phyloP scores from a whole-genome alignment of 345 rosid genomes.

The Rhodomyrtus tomentosa region DNA sequence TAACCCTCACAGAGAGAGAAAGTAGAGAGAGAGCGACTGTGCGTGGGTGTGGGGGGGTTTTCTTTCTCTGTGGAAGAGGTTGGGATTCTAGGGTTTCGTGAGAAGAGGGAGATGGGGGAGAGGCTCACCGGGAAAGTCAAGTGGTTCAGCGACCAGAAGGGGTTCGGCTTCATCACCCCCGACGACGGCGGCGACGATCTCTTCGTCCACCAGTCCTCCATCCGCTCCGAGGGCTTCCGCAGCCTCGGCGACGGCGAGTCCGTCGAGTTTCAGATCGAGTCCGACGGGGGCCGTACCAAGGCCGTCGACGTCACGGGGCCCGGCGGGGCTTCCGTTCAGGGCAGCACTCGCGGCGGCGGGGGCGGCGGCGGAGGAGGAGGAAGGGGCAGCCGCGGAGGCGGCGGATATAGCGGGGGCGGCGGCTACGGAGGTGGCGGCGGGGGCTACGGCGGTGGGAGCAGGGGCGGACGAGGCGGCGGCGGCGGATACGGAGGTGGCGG shows the following conservation, averaged over 20 bases:
- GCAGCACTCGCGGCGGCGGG: slow-evolving; percentile 37
- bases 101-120: slow-evolving; percentile 14
- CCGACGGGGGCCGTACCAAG: slow-evolving; percentile 46
- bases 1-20: background rate
- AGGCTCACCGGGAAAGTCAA: slow-evolving; percentile 57
- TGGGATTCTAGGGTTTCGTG: background rate
- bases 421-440: slow-evolving; percentile 13
- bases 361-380: slow-evolving; percentile 18
- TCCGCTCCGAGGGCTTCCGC: slow-evolving; percentile 66
- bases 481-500: slow-evolving; percentile 12
- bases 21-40: background rate
- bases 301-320: slow-evolving; percentile 82
- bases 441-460: slow-evolving; percentile 9
- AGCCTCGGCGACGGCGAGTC: slow-evolving; percentile 56
- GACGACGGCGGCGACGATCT: slow-evolving; percentile 77
- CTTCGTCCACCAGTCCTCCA: slow-evolving; percentile 81
- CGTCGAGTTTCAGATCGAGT: slow-evolving; percentile 51
- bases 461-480: slow-evolving; percentile 9
- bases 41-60: background rate
- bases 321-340: slow-evolving; percentile 39
- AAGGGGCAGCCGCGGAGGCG: slow-evolving; percentile 19
- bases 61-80: background rate
- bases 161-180: slow-evolving; percentile 89
- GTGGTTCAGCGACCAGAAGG: slow-evolving; percentile 69
- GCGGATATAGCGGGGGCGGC: slow-evolving; percentile 13